A percentile compares a stretch with the other conserved stretches of the same genome.
Conservation (phyloP, 2,329 filamentous ascomycete genomes). For the Coniochaeta sp. region DNA sequence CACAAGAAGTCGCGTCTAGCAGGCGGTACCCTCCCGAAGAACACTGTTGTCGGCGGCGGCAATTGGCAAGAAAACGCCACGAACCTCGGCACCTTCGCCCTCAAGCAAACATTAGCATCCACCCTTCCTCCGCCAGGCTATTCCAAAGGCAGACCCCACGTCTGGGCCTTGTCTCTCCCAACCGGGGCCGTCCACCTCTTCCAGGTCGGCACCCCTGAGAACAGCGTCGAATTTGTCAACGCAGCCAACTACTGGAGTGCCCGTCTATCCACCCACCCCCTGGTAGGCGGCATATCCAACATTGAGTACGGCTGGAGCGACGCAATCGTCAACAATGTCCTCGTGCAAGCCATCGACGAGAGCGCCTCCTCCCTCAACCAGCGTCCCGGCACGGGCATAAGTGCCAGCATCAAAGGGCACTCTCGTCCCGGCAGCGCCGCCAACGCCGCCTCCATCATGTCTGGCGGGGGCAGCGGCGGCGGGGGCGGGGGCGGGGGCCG, state of each 20-base stretch:
- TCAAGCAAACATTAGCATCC: constrained; percentile 88
- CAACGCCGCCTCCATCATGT: constrained; percentile 15
- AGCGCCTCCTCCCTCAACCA: constrained; percentile 20
- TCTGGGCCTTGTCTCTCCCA: constrained; percentile 88
- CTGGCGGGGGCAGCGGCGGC: neutral
- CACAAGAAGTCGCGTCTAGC: constrained; percentile 55
- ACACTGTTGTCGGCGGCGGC: constrained; percentile 77
- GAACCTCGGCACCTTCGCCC: constrained; percentile 75
- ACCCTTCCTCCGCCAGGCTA: constrained; percentile 86
- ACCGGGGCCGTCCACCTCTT: constrained; percentile 96
- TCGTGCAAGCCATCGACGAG: constrained; percentile 47
- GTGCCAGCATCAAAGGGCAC: constrained; percentile 27
- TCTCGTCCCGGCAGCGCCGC: constrained; percentile 46
- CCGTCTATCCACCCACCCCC: constrained; percentile 83
- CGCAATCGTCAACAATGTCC: constrained; percentile 59
- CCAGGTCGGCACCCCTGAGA: constrained; percentile 91
- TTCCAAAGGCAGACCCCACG: constrained; percentile 80
- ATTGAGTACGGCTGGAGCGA: constrained; percentile 98
- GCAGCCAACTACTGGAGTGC: constrained; percentile 98
- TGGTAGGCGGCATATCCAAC: constrained; percentile 90
- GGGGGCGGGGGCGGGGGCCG: neutral
- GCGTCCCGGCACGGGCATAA: constrained; percentile 12
- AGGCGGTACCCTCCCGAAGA: constrained; percentile 30
- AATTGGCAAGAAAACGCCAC: constrained; percentile 99
- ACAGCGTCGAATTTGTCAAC: constrained; percentile 87